These are phyloP conservation scores for Cercospora beticola DNA, from an alignment of 2,329 filamentous ascomycete genomes.

Conservation along the genomic window DNA sequence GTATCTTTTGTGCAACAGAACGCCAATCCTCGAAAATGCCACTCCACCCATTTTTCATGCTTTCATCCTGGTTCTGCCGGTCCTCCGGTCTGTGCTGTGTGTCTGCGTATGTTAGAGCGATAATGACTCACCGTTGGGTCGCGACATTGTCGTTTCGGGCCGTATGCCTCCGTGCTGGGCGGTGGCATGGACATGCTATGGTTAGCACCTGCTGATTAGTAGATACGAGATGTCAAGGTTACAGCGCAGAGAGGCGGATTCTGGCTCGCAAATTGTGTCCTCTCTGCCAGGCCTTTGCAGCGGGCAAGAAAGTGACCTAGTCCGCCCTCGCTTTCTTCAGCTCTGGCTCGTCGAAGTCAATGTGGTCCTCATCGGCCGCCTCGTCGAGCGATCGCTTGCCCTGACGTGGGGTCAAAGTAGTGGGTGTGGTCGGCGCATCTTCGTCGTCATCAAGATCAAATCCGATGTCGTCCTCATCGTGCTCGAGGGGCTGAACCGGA, in stretches of 20 bases:
- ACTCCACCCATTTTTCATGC: background rate
- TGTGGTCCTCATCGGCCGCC: constrained; percentile 27
- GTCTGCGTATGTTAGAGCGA: background rate
- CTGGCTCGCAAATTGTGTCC: background rate
- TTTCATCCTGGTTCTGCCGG: background rate
- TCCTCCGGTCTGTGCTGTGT: background rate
- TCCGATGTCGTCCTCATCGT: constrained; percentile 30
- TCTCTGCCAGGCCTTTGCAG: background rate
- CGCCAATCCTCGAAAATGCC: background rate
- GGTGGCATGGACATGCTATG: background rate
- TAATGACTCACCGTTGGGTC: constrained; percentile 7
- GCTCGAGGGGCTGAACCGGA: constrained; percentile 2
- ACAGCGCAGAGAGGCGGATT: background rate
- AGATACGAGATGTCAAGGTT: background rate
- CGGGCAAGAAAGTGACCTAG: background rate
- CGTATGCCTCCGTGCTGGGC: background rate
- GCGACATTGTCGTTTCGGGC: background rate
- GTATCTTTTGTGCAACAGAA: background rate
- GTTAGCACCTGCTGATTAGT: constrained; percentile 10
- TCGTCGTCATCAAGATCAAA: constrained; percentile 32
- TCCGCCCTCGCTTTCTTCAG: constrained; percentile 28
- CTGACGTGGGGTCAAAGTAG: constrained; percentile 27
- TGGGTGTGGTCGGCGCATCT: background rate
- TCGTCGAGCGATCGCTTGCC: constrained; percentile 38
- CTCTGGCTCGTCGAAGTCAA: constrained; percentile 31